Evolutionary conservation across 257 asterid species (phyloP).

Genomic region (Phtheirospermum japonicum): DNA sequence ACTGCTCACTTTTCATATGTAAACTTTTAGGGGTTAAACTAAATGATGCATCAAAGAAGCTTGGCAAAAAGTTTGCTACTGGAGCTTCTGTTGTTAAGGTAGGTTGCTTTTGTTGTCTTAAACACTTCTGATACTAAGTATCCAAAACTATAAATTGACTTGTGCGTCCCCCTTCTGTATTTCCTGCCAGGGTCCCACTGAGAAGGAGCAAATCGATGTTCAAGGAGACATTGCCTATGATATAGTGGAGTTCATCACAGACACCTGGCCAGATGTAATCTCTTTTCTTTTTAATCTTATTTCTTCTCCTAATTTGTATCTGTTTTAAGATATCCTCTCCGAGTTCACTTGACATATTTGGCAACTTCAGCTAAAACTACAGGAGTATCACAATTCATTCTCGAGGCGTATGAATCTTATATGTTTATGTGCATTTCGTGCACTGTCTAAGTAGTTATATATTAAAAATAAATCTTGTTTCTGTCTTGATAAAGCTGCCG

Average conservation of each 20-base stretch:
- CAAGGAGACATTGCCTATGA: conserved; percentile 97
- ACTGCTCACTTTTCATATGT: conserved; percentile 10
- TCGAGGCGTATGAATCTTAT: background rate
- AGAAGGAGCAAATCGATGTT: conserved; percentile 98
- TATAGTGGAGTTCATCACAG: conserved; percentile 92
- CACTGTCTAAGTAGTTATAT: background rate
- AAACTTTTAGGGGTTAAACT: conserved; percentile 70
- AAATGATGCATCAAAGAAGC: conserved; percentile 96
- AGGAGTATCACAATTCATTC: background rate
- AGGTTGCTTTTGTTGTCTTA: conserved; percentile 23
- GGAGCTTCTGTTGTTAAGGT: conserved; percentile 99
- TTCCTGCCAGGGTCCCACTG: conserved; percentile 81
- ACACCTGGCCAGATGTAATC: conserved; percentile 91
- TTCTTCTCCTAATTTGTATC: conserved; percentile 2
- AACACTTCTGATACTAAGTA: conserved; percentile 14
- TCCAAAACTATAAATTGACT: conserved; percentile 18
- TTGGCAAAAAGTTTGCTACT: conserved; percentile 95
- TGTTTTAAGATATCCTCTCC: background rate
- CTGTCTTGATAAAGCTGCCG: background rate
- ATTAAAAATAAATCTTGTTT: background rate
- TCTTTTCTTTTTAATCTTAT: conserved; percentile 27
- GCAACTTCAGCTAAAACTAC: conserved; percentile 9
- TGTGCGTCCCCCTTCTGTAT: conserved; percentile 11
- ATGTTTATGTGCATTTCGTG: background rate
- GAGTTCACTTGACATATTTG: background rate